Conservation (phyloP, 345 rosid species). For the Citrus glauca region DNA sequence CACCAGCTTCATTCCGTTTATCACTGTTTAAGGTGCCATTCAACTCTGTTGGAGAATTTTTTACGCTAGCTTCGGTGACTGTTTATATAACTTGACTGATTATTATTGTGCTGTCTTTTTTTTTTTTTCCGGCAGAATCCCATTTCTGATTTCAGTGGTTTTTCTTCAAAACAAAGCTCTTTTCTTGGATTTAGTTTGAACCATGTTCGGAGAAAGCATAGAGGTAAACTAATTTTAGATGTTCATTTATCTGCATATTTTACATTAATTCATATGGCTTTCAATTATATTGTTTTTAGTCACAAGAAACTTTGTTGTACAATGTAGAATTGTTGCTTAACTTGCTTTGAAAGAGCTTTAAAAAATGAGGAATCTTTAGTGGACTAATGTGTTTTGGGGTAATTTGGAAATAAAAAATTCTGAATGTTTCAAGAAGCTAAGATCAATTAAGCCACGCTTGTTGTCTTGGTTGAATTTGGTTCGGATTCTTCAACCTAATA, state of each 20-base stretch:
- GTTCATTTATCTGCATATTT: not conserved
- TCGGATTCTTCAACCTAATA: not conserved
- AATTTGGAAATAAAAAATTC: not conserved
- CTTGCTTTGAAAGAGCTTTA: not conserved
- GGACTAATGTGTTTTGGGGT: not conserved
- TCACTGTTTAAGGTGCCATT: conserved; percentile 34
- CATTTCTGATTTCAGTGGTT: conserved; percentile 34
- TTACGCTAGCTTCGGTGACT: not conserved
- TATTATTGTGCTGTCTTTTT: conserved; percentile 7
- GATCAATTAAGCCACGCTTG: not conserved
- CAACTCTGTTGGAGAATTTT: not conserved
- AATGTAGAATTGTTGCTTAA: not conserved
- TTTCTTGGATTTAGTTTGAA: conserved; percentile 28
- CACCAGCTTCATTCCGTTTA: conserved; percentile 19
- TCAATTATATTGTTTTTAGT: not conserved
- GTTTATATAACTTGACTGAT: not conserved
- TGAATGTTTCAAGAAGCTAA: not conserved
- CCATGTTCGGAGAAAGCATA: conserved; percentile 22
- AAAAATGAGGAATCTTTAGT: not conserved
- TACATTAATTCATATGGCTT: not conserved
- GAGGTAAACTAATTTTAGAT: conserved; percentile 26
- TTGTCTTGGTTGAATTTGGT: conserved; percentile 1
- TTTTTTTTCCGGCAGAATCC: conserved; percentile 31
- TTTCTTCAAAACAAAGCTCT: conserved; percentile 39
- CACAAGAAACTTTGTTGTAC: not conserved